phyloP scores from a whole-genome alignment of 2,329 filamentous ascomycete genomes.

The Ophiostoma himal-ulmi region DNA sequence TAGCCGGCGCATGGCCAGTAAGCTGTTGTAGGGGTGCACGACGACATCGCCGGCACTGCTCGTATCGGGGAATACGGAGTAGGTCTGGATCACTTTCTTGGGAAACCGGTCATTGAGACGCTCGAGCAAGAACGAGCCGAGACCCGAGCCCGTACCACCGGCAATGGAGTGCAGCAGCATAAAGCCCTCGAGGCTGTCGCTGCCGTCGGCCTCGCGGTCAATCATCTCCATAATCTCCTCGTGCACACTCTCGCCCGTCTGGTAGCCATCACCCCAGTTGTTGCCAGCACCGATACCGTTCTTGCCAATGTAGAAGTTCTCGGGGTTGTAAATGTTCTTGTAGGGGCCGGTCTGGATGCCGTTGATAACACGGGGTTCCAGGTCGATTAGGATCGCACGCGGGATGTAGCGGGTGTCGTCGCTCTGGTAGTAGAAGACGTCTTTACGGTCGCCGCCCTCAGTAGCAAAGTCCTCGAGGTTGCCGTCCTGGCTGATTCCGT shows the following conservation, averaged over 20 bases:
- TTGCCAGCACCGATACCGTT: conserved; percentile 91
- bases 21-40: conserved; percentile 96
- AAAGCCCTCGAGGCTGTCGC: conserved; percentile 95
- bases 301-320: conserved; percentile 97
- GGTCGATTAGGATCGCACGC: conserved; percentile 86
- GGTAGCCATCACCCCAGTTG: conserved; percentile 97
- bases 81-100: conserved; percentile 98
- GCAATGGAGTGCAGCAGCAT: conserved; percentile 99
- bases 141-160: conserved; percentile 90
- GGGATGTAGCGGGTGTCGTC: conserved; percentile 98
- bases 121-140: conserved; percentile 92
- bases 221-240: conserved; percentile 99
- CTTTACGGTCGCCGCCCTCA: conserved; percentile 94
- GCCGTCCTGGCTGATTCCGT: conserved; percentile 94
- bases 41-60: conserved; percentile 84
- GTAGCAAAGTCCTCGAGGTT: conserved; percentile 97
- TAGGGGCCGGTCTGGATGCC: conserved; percentile 89
- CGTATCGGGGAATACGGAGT: conserved; percentile 95
- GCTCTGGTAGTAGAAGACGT: conserved; percentile 99
- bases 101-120: conserved; percentile 94
- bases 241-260: conserved; percentile 82
- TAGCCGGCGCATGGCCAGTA: conserved; percentile 82
- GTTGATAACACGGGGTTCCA: conserved; percentile 90
- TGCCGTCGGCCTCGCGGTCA: conserved; percentile 94
- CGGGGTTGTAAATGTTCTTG: conserved; percentile 98